A percentile compares a stretch with the other conserved stretches of the same genome.
phyloP scores from a whole-genome alignment of 2,329 filamentous ascomycete genomes.

The Exophiala lecanii-corni region DNA sequence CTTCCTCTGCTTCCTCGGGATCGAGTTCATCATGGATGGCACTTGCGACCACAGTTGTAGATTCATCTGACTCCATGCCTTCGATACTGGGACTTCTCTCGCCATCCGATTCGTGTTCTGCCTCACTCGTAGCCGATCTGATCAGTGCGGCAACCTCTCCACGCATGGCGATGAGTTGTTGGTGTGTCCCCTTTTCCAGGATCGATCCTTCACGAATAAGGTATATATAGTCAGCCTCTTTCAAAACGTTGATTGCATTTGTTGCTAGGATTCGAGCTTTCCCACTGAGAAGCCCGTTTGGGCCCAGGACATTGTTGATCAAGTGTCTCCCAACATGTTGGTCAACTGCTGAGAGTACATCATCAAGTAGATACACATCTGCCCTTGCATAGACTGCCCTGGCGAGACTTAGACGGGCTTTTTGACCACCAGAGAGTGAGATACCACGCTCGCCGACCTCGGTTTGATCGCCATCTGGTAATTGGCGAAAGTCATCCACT shows the following conservation, averaged over 20 bases:
- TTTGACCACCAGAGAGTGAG: conserved; percentile 91
- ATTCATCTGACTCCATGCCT: conserved; percentile 54
- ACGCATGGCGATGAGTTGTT: conserved; percentile 88
- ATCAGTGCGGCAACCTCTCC: conserved; percentile 82
- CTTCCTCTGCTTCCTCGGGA: conserved; percentile 52
- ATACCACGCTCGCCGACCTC: conserved; percentile 96
- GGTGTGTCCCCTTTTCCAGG: conserved; percentile 82
- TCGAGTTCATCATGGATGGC: conserved; percentile 48
- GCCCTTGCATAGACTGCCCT: conserved; percentile 92
- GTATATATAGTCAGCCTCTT: conserved; percentile 83
- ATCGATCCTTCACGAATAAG: conserved; percentile 79
- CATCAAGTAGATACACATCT: conserved; percentile 93
- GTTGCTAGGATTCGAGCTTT: conserved; percentile 94
- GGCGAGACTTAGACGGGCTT: conserved; percentile 85
- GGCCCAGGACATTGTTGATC: conserved; percentile 87
- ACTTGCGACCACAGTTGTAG: conserved; percentile 53
- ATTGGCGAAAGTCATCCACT: conserved; percentile 79
- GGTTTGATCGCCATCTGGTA: conserved; percentile 94
- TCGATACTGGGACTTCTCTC: conserved; percentile 34
- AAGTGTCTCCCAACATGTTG: conserved; percentile 94
- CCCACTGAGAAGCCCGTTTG: conserved; percentile 71
- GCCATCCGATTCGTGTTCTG: conserved; percentile 34
- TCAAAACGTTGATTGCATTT: conserved; percentile 87
- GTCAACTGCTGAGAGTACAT: conserved; percentile 94
- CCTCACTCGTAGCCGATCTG: conserved; percentile 64